Conservation (phyloP, 1,284 basidiomycete genomes). For the Sporisorium reilianum region DNA sequence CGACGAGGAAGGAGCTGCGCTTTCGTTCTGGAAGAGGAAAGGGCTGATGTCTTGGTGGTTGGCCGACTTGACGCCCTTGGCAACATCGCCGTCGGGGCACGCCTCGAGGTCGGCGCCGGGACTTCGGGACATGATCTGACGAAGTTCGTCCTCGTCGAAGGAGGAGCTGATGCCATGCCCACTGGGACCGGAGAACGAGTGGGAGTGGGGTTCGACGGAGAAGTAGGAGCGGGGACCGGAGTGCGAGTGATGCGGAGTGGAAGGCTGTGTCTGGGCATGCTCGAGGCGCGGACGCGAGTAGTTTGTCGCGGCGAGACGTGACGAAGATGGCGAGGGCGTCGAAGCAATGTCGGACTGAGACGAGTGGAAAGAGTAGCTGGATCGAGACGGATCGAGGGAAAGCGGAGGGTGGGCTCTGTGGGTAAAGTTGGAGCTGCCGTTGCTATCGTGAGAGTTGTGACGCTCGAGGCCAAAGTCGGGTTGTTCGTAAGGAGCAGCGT, state of each 20-base stretch:
- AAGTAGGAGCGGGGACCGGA: conserved; percentile 14
- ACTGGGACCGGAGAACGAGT: conserved; percentile 14
- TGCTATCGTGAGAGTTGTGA: conserved; percentile 43
- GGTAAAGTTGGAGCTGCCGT: conserved; percentile 41
- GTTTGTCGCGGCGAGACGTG: conserved; percentile 16
- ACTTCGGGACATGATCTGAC: conserved; percentile 43
- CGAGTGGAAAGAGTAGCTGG: conserved; percentile 29
- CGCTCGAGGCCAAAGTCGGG: conserved; percentile 22
- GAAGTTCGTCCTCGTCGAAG: conserved; percentile 42
- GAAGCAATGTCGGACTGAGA: conserved; percentile 32
- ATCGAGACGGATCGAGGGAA: conserved; percentile 7
- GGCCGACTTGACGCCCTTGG: conserved; percentile 24
- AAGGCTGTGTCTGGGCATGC: conserved; percentile 29
- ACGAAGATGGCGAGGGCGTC: conserved; percentile 23
- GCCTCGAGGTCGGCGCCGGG: conserved; percentile 5
- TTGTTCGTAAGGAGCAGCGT: conserved; percentile 1
- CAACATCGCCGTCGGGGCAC: conserved; percentile 24
- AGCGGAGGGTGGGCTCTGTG: conserved; percentile 22
- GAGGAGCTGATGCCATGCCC: conserved; percentile 40
- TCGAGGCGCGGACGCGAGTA: conserved; percentile 32
- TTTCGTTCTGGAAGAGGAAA: conserved; percentile 50
- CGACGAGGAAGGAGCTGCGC: conserved; percentile 13
- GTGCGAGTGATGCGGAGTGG: conserved; percentile 15
- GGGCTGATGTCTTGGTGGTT: conserved; percentile 57
- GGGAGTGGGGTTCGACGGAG: conserved; percentile 2